Base-by-base conservation (phyloP, 2,329 filamentous ascomycete species). In the Parascedosporium putredinis region DNA sequence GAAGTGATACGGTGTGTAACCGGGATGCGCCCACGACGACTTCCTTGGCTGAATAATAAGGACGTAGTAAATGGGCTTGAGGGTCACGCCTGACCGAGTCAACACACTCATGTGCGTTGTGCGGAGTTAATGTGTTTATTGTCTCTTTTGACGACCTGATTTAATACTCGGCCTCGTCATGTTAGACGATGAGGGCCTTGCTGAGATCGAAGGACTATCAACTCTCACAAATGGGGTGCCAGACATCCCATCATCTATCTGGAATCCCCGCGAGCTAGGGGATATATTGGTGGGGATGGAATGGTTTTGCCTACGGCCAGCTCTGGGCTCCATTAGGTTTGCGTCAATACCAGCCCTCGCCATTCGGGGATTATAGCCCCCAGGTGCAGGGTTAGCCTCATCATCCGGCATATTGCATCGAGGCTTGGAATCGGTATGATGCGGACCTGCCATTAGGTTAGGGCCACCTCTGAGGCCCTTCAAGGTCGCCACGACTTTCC, bases 11-110 rank as follows among this genome's bases (percentile, higher is more conserved):
- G 59, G 90, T 78, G 62, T 98, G 91, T 51, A 98, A 72, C 55
- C 89, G 79, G n/a, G 90, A 95, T 5, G 93, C 74, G 0, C 93
- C 93, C 1, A 97, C 91, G 3, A 89, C 81, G 2, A 97, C 82
- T 51, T 85, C 81, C 12, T 27, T 23, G n/a, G 38, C 14, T 12
- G 27, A 46, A 6, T 34, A 4, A 65, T 60, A 52, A 65, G 54
- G 22, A 62, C 62, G 36, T 59, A 22, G 10, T 42, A 20, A 20
- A 10, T 18, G 16, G 12, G 20, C 23, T 20, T 16, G 38, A 5
- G 18, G 6, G 16, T 8, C 23, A 18, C 16, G 23, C 14, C 16
- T 20, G 12, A 20, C 6, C 2, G 16, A 20, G 38, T 20, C 33
- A 7, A 10, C 4, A 14, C 38, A 16, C 8, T 9, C 10, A 20